A percentile compares a stretch with the other conserved stretches of the same genome.
These are phyloP conservation scores for Oryza rufipogon DNA, from an alignment of 176 grass and related monocot species.

Conservation along the genomic window DNA sequence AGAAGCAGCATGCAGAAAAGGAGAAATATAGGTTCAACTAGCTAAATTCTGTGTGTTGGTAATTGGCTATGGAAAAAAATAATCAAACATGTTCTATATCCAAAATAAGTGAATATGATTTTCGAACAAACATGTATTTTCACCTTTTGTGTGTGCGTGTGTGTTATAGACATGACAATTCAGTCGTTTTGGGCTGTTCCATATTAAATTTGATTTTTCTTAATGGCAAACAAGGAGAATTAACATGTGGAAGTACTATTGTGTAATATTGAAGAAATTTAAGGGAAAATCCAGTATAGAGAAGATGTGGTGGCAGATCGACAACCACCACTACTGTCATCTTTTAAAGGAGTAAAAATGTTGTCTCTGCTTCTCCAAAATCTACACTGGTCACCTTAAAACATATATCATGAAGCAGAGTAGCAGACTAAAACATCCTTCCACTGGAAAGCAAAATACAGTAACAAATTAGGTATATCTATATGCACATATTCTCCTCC, in stretches of 20 bases:
- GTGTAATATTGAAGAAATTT: background rate
- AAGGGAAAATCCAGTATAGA: background rate
- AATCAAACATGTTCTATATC: background rate
- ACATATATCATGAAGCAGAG: conserved; percentile 25
- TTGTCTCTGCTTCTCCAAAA: conserved; percentile 11
- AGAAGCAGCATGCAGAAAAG: no score
- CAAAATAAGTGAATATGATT: background rate
- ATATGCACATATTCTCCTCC: conserved; percentile 14
- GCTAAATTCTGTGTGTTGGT: background rate
- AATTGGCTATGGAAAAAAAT: background rate
- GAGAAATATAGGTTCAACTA: no score
- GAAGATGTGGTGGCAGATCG: background rate
- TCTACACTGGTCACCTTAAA: background rate
- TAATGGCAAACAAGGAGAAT: background rate
- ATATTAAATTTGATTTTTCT: background rate
- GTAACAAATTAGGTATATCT: background rate
- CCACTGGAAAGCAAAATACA: conserved; percentile 24
- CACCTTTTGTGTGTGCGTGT: background rate
- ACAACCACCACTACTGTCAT: background rate
- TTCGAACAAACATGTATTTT: background rate
- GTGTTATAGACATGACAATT: background rate
- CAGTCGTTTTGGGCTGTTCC: background rate
- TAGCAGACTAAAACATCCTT: conserved; percentile 21
- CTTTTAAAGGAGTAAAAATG: background rate
- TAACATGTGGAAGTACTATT: background rate